Evolutionary conservation across 768 basidiomycete genomes (phyloP).

Genomic region (Atractiella rhizophila): DNA sequence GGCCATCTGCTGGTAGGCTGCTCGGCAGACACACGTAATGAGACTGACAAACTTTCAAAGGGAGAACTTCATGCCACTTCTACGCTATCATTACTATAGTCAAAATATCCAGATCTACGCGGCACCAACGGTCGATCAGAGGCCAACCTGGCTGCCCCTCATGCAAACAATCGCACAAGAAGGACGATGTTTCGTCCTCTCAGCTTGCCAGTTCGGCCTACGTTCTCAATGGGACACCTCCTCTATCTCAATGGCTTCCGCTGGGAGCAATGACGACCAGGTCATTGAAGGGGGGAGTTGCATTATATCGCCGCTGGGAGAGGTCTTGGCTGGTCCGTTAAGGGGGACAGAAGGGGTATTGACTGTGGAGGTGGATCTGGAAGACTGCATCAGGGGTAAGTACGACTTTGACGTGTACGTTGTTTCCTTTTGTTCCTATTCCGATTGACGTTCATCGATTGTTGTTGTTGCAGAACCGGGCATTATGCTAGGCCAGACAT

Average conservation of each 20-base stretch:
- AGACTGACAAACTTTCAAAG: too few species aligned
- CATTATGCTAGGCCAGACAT: slow-evolving; percentile 8
- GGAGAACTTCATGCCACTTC: slow-evolving; percentile 8
- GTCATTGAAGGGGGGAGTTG: slow-evolving; percentile 1
- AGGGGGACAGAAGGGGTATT: slow-evolving; percentile 8
- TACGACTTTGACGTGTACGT: slow-evolving; percentile 8
- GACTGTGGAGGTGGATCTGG: slow-evolving; percentile 5
- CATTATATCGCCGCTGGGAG: slow-evolving; percentile 6
- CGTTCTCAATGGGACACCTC: not conserved
- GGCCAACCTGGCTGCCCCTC: slow-evolving; percentile 28
- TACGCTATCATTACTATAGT: slow-evolving; percentile 7
- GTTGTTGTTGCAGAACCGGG: too few species aligned
- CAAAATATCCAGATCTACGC: slow-evolving; percentile 8
- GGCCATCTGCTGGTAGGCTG: slow-evolving; percentile 8
- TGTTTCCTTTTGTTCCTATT: too few species aligned
- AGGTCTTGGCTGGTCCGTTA: slow-evolving; percentile 7
- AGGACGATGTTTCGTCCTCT: slow-evolving; percentile 43
- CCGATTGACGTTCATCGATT: too few species aligned
- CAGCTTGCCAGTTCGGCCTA: slow-evolving; percentile 18
- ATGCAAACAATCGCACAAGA: slow-evolving; percentile 42
- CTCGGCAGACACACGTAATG: too few species aligned
- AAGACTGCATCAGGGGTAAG: slow-evolving; percentile 7
- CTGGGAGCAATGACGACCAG: slow-evolving; percentile 1
- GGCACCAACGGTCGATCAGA: slow-evolving; percentile 7
- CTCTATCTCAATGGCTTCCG: slow-evolving; percentile 4